These are phyloP conservation scores for Salix udensis DNA, from an alignment of 345 rosid species.

Conservation along the genomic window DNA sequence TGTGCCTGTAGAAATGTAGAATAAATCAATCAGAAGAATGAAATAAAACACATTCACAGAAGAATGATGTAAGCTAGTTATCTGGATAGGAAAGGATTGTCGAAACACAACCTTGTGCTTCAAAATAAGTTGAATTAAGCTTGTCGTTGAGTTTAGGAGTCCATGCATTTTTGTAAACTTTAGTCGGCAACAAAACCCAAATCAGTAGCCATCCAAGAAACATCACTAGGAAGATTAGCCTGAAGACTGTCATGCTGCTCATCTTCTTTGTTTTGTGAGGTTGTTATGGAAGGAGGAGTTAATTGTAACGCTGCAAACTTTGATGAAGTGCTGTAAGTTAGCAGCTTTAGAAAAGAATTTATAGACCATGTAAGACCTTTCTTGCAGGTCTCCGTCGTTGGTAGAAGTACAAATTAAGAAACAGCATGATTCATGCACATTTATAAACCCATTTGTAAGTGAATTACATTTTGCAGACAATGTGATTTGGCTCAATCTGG, in stretches of 20 bases:
- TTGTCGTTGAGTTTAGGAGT: constrained; percentile 33
- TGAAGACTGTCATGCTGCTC: constrained; percentile 11
- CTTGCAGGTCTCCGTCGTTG: neutral
- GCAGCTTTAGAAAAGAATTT: neutral
- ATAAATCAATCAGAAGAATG: neutral
- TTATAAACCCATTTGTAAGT: neutral
- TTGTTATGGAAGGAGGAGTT: neutral
- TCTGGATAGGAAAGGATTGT: neutral
- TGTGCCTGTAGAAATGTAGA: constrained; percentile 36
- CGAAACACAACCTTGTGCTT: constrained; percentile 42
- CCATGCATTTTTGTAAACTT: constrained; percentile 36
- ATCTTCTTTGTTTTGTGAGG: constrained; percentile 8
- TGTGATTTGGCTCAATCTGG: neutral
- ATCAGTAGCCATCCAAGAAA: constrained; percentile 51
- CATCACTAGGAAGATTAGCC: constrained; percentile 26
- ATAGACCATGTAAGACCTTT: neutral
- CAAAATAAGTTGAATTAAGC: constrained; percentile 51
- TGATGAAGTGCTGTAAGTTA: neutral
- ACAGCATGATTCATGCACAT: constrained; percentile 9
- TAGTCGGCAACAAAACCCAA: constrained; percentile 56
- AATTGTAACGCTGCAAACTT: neutral
- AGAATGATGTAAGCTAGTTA: neutral
- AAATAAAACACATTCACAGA: neutral
- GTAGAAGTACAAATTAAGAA: neutral
- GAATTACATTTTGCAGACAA: neutral